Evolutionary conservation across 257 asterid genomes (phyloP).

Genomic region (Przewalskia tangutica): DNA sequence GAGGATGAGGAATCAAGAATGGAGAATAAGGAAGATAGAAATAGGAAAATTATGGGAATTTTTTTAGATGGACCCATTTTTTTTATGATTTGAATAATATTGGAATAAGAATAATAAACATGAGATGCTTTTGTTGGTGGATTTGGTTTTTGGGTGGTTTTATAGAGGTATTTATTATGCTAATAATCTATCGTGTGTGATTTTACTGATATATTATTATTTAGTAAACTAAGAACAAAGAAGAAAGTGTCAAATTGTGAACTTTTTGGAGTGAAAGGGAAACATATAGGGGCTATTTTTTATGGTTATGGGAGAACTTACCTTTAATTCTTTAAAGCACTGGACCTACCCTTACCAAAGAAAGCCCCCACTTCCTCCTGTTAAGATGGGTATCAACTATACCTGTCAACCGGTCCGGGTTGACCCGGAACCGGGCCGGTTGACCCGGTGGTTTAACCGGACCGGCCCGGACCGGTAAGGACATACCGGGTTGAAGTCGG

Average conservation of each 20-base stretch:
- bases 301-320: neutral
- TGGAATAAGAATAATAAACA: neutral
- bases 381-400: too few species aligned
- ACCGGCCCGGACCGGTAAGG: too few species aligned
- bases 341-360: too few species aligned
- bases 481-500: too few species aligned
- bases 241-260: too few species aligned
- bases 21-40: slow-evolving; percentile 7
- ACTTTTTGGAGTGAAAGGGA: neutral
- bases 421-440: too few species aligned
- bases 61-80: slow-evolving; percentile 40
- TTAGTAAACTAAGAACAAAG: neutral
- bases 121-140: neutral
- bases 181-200: too few species aligned
- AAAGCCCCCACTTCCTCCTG: too few species aligned
- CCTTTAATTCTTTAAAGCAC: too few species aligned
- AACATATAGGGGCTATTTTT: neutral
- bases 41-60: slow-evolving; percentile 3
- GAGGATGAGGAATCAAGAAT: slow-evolving; percentile 8
- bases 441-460: too few species aligned
- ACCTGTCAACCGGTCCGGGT: too few species aligned
- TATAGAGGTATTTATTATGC: neutral
- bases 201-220: too few species aligned
- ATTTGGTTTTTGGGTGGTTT: slow-evolving; percentile 4
- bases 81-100: neutral